These are phyloP conservation scores for Penicillium waksmanii DNA, from an alignment of 495 filamentous ascomycete species.

Conservation along the genomic window DNA sequence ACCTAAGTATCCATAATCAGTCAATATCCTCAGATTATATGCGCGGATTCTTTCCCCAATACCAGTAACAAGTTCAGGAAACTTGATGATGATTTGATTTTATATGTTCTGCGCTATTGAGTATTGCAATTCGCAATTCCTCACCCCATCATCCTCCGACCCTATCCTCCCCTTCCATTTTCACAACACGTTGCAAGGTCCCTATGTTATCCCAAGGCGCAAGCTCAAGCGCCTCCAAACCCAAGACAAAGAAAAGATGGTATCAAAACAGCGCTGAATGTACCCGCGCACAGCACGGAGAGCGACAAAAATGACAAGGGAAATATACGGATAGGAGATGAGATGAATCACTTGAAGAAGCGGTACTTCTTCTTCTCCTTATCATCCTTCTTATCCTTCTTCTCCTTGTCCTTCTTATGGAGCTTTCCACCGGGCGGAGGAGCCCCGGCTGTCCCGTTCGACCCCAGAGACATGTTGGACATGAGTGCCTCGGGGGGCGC, in stretches of 20 bases:
- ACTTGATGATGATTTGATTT: too few relatives aligned
- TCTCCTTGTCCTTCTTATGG: slow-evolving; percentile 55
- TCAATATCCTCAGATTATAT: too few relatives aligned
- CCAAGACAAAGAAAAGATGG: slow-evolving; percentile 31
- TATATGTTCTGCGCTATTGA: too few relatives aligned
- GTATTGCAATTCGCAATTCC: too few relatives aligned
- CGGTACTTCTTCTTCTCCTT: slow-evolving; percentile 72
- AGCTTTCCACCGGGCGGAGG: slow-evolving; percentile 34
- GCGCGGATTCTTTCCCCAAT: too few relatives aligned
- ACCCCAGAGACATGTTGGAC: slow-evolving; percentile 59
- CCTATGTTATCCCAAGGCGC: too few relatives aligned
- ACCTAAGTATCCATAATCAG: too few relatives aligned
- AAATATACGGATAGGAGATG: slow-evolving; percentile 1
- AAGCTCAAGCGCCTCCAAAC: slow-evolving; percentile 22
- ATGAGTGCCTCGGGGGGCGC: slow-evolving; percentile 61
- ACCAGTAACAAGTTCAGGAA: too few relatives aligned
- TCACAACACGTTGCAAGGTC: too few relatives aligned
- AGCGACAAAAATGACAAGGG: slow-evolving; percentile 8
- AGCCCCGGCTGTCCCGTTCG: slow-evolving; percentile 40
- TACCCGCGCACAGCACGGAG: slow-evolving; percentile 15
- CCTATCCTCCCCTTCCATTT: too few relatives aligned
- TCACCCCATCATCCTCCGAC: too few relatives aligned
- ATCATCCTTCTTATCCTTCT: slow-evolving; percentile 70
- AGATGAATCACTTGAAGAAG: slow-evolving; percentile 64
- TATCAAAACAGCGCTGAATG: slow-evolving; percentile 45